Conservation (phyloP, 306 rosid genomes). For the Elaeagnus macrophylla region DNA sequence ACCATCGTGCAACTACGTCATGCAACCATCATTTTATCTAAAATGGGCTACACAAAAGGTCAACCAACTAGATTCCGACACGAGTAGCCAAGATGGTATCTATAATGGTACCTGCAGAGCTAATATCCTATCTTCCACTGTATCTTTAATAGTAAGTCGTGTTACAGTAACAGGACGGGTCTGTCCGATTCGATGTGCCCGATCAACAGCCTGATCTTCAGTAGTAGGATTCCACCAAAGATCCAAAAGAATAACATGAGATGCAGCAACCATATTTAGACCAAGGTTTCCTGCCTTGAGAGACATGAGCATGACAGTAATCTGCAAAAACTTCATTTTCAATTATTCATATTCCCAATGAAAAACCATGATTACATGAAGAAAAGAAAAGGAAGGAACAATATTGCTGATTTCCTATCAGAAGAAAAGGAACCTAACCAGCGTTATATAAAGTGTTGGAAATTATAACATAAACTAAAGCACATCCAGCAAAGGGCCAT, state of each 20-base stretch:
- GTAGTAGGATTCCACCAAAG: constrained; percentile 99
- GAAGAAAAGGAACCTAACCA: too few species aligned
- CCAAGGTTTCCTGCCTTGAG: constrained; percentile 97
- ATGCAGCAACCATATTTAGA: constrained; percentile 96
- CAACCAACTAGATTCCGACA: not conserved
- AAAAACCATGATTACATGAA: not conserved
- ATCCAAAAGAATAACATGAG: constrained; percentile 90
- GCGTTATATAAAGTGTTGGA: too few species aligned
- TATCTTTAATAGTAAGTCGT: constrained; percentile 73
- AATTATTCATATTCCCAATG: constrained; percentile 14
- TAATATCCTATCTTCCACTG: constrained; percentile 91
- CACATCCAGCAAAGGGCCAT: too few species aligned
- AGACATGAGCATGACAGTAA: constrained; percentile 94
- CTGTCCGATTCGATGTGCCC: constrained; percentile 97
- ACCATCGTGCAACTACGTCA: not conserved
- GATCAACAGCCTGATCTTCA: constrained; percentile 96
- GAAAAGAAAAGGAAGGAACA: too few species aligned
- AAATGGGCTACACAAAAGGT: too few species aligned
- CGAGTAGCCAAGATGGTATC: not conserved
- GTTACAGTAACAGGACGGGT: constrained; percentile 96
- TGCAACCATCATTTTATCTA: too few species aligned
- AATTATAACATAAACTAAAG: too few species aligned
- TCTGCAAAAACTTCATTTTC: constrained; percentile 37
- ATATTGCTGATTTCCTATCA: too few species aligned
- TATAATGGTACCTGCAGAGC: constrained; percentile 65